Percentiles rank a stretch among this genome's conserved stretches.
Conservation (phyloP, 225 moss, liverwort and hornwort species). For the Rhytidiadelphus loreus region DNA sequence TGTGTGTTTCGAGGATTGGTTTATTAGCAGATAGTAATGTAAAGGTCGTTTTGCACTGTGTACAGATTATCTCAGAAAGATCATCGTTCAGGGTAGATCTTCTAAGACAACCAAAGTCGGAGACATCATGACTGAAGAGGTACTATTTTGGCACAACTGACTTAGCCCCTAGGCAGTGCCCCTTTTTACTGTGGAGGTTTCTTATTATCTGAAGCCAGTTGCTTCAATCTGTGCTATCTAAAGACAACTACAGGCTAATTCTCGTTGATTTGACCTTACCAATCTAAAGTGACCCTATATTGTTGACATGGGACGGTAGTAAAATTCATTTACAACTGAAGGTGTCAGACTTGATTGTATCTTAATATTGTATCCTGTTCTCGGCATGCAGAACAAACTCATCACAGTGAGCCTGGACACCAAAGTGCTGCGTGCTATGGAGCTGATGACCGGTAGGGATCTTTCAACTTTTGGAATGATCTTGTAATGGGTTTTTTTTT, state of each 20-base stretch:
- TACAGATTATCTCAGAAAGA: conserved; percentile 89
- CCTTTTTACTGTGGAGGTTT: background rate
- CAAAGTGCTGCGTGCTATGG: conserved; percentile 91
- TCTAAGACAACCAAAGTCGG: conserved; percentile 96
- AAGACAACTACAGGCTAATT: too few relatives aligned
- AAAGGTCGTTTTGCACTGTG: background rate
- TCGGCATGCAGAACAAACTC: conserved; percentile 18
- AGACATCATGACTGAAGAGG: conserved; percentile 99
- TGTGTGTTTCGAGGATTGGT: background rate
- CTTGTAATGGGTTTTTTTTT: background rate
- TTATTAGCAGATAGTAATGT: background rate
- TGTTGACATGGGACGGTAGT: background rate
- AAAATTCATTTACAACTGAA: background rate
- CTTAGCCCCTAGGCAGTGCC: background rate
- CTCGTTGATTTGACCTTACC: background rate
- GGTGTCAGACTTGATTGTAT: background rate
- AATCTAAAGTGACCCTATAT: background rate
- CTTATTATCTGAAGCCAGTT: background rate
- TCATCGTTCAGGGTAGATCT: conserved; percentile 95
- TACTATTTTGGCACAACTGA: background rate
- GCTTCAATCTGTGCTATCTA: background rate
- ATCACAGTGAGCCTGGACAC: conserved; percentile 57
- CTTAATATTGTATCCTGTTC: background rate
- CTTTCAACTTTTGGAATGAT: background rate
- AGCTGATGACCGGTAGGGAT: conserved; percentile 72